Evolutionary conservation across 2,329 filamentous ascomycete genomes (phyloP).

Genomic region (Rutstroemia sp.): DNA sequence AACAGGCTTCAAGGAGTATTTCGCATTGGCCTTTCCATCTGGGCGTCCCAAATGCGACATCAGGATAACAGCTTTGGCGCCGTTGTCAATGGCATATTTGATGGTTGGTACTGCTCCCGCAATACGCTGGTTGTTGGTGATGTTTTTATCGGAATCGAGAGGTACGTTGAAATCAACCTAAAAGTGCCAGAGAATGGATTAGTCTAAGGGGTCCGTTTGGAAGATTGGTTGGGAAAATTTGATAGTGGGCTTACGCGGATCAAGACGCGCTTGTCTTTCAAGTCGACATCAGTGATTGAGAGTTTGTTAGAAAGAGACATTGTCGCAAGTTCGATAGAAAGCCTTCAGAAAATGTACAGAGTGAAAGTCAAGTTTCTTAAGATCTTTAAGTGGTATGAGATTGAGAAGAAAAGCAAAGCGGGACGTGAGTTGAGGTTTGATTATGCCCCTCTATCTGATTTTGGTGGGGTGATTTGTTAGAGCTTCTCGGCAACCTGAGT

Average conservation of each 20-base stretch:
- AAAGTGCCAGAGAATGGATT: slow-evolving; percentile 13
- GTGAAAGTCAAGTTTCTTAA: neutral
- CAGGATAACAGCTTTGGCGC: slow-evolving; percentile 85
- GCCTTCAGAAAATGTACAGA: neutral
- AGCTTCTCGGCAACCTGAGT: slow-evolving; percentile 3
- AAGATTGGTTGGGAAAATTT: neutral
- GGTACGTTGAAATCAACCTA: slow-evolving; percentile 99
- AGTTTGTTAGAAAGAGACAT: slow-evolving; percentile 99
- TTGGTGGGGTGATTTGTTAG: slow-evolving; percentile 18
- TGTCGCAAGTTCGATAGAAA: slow-evolving; percentile 7
- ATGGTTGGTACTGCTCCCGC: slow-evolving; percentile 92
- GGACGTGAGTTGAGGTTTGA: slow-evolving; percentile 14
- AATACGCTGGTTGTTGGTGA: slow-evolving; percentile 98
- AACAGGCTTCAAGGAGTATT: slow-evolving; percentile 93
- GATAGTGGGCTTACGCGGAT: slow-evolving; percentile 68
- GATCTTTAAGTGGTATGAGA: neutral
- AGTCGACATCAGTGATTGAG: slow-evolving; percentile 88
- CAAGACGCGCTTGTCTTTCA: slow-evolving; percentile 97
- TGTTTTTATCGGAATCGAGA: slow-evolving; percentile 82
- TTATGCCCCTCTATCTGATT: slow-evolving; percentile 18
- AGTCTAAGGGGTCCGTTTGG: slow-evolving; percentile 9
- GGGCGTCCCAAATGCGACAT: slow-evolving; percentile 99
- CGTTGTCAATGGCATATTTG: slow-evolving; percentile 85
- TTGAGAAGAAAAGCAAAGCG: slow-evolving; percentile 14
- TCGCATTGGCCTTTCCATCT: slow-evolving; percentile 79